A percentile compares a stretch with the other conserved stretches of the same genome.
These are phyloP conservation scores for Leccinum solheimii DNA, from an alignment of 1,284 basidiomycete genomes.

Conservation along the genomic window DNA sequence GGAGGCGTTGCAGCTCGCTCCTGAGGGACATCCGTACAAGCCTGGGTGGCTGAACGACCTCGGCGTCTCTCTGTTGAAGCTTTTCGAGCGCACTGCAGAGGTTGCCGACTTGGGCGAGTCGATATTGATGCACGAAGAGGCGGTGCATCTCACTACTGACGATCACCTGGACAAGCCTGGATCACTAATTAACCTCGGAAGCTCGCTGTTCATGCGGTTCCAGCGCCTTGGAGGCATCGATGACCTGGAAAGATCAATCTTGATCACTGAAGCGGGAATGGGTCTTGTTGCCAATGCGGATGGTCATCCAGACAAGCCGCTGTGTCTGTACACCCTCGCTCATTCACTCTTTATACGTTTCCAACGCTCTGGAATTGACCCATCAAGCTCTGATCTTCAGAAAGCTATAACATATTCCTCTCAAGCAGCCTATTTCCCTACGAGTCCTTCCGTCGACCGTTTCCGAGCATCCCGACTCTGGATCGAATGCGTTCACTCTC, in stretches of 20 bases:
- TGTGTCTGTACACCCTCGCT: background rate
- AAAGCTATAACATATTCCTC: background rate
- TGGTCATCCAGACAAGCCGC: background rate
- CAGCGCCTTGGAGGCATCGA: background rate
- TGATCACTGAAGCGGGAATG: background rate
- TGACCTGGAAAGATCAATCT: background rate
- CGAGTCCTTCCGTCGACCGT: background rate
- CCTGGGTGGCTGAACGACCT: background rate
- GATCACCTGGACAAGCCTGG: background rate
- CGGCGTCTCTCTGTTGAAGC: background rate
- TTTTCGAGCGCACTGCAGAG: background rate
- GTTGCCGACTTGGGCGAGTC: background rate
- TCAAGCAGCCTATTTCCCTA: background rate
- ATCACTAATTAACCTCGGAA: background rate
- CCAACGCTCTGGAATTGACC: background rate
- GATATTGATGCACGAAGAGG: background rate
- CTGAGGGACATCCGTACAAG: background rate
- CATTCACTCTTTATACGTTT: background rate
- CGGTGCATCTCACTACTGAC: background rate
- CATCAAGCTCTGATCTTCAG: background rate
- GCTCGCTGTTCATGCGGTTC: background rate
- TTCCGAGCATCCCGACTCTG: background rate
- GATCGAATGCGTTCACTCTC: background rate
- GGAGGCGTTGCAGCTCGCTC: background rate
- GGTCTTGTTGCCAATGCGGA: background rate